Evolutionary conservation across 2,329 filamentous ascomycete genomes (phyloP).

Genomic region (Penicillium olsonii): DNA sequence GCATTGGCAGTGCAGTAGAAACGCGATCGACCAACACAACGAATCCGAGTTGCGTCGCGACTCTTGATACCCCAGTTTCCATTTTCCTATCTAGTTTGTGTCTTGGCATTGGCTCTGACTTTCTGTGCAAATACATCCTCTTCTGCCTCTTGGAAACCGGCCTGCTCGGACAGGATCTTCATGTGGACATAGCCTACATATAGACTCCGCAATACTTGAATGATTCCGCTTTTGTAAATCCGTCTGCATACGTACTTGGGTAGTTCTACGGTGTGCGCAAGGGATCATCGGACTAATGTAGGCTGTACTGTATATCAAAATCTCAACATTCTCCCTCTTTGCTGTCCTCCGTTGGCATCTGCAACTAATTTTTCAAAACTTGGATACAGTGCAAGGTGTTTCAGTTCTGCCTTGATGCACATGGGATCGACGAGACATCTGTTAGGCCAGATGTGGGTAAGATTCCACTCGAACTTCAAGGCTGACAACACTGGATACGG

Average conservation of each 20-base stretch:
- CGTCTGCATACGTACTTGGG: neutral
- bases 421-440: too few species aligned
- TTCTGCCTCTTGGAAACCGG: conserved; percentile 5
- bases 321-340: too few species aligned
- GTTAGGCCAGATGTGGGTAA: too few species aligned
- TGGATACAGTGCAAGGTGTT: too few species aligned
- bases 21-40: conserved; percentile 15
- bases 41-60: conserved; percentile 21
- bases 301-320: too few species aligned
- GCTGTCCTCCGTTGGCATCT: too few species aligned
- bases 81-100: conserved; percentile 8
- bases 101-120: conserved; percentile 6
- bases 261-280: too few species aligned
- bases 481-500: too few species aligned
- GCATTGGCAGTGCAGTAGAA: conserved; percentile 4
- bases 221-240: neutral
- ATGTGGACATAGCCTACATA: conserved; percentile 4
- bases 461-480: too few species aligned
- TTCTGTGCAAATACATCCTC: conserved; percentile 11
- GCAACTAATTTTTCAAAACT: too few species aligned
- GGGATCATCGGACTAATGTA: too few species aligned
- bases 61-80: conserved; percentile 34
- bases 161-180: conserved; percentile 1
- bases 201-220: neutral
- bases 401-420: too few species aligned